Base-by-base conservation (phyloP, 75 land plant genomes). In the Larix kaempferi region DNA sequence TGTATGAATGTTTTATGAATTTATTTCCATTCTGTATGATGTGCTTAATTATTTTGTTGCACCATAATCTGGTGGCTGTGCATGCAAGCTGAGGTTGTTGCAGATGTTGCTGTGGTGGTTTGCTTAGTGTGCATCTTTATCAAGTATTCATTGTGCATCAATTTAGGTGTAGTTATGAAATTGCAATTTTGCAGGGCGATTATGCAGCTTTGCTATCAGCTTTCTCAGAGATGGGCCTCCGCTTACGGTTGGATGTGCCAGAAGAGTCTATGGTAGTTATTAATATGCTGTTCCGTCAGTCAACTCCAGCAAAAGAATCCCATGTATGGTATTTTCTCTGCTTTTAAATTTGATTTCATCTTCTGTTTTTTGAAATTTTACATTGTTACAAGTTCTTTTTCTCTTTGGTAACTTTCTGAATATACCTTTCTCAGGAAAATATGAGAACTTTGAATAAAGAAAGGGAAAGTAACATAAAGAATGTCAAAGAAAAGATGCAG, bases 161-260 rank as follows among this genome's bases (percentile, higher is more conserved):
- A 2, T 25, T 3, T 75, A 23, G 2, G 11, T 69, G 7, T 39
- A 69, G 39, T 41, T n/a, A 44, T 69, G 54, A 37, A 69, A n/a
- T 39, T n/a, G 14, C 52, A 29, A 65, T 54, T 44, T 78, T 27
- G 59, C 81, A 96, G 99, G 95, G 93, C 2, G 94, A 96, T 80
- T 92, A 96, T 80, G 92, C 89, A 29, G 94, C 98, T n/a, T 81
- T 96, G 52, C 77, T 96, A 77, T 94, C 99, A 71, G 84, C 99
- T 2, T 94, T 96, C 74, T 61, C 93, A 16, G 98, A 96, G 78
- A 89, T 96, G 90, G 99, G 99, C 49, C 88, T 96, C 76, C 90
- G 79, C 80, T 84, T 96, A 73, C 94, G 94, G 3, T 57, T 96
- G 59, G 99, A 96, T 60, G 83, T 94, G 88, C 99, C 99, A 61